These are phyloP conservation scores for Plectosphaerella sp. DNA, from an alignment of 2,329 filamentous ascomycete genomes.

Conservation along the genomic window DNA sequence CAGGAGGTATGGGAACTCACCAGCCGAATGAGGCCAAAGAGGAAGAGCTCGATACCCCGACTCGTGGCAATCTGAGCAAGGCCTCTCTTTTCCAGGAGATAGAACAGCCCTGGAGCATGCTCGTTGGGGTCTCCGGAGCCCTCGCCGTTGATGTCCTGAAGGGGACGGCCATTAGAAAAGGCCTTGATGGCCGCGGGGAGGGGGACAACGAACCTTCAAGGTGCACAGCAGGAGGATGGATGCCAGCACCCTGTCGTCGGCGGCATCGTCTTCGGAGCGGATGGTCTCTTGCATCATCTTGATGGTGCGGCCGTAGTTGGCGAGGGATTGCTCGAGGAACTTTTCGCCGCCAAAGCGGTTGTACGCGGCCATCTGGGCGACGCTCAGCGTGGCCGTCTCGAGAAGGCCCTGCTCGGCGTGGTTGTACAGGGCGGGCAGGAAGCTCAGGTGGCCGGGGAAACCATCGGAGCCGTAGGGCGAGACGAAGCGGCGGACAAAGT, in stretches of 20 bases:
- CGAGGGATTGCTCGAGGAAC: conserved; percentile 20
- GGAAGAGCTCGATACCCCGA: conserved; percentile 22
- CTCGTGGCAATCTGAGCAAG: conserved; percentile 22
- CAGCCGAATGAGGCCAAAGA: conserved; percentile 22
- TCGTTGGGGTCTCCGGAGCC: conserved; percentile 19
- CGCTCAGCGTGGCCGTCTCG: conserved; percentile 24
- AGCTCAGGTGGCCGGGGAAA: conserved; percentile 25
- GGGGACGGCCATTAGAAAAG: neutral
- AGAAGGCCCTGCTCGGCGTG: conserved; percentile 19
- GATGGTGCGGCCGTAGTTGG: conserved; percentile 23
- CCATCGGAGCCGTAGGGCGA: conserved; percentile 21
- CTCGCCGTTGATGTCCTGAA: conserved; percentile 26
- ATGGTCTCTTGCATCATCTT: conserved; percentile 20
- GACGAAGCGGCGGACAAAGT: conserved; percentile 27
- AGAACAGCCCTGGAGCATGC: conserved; percentile 26
- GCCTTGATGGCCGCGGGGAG: neutral
- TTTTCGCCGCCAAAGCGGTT: conserved; percentile 23
- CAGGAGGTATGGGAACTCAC: conserved; percentile 14
- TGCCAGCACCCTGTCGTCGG: conserved; percentile 23
- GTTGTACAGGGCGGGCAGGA: conserved; percentile 23
- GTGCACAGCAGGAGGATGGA: conserved; percentile 24
- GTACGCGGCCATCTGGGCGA: conserved; percentile 27
- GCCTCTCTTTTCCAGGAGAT: conserved; percentile 24
- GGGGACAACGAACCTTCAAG: conserved; percentile 15
- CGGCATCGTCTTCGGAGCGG: conserved; percentile 14